These are phyloP conservation scores for Talinum fruticosum DNA, from an alignment of 148 eudicot genomes.

Conservation along the genomic window DNA sequence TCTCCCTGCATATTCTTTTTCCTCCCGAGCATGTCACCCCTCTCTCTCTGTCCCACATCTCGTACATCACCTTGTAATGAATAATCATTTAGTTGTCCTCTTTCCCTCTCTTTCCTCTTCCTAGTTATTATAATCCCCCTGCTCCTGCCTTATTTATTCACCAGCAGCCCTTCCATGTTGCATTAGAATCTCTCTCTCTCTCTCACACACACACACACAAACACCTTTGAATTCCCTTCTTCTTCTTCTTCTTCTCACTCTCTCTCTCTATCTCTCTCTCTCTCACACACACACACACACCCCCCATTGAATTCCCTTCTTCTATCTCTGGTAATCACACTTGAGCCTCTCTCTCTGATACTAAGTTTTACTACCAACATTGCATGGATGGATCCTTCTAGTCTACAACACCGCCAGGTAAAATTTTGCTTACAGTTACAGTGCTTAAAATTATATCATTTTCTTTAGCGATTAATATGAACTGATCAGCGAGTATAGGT, in stretches of 20 bases:
- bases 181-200: background rate
- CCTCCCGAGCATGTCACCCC: too few relatives aligned
- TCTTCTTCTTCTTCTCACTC: background rate
- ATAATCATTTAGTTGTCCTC: background rate
- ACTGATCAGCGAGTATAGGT: too few relatives aligned
- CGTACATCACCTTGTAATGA: background rate
- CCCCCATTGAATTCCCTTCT: background rate
- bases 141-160: background rate
- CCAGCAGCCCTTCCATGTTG: background rate
- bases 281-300: background rate
- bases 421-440: too few relatives aligned
- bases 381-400: background rate
- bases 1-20: too few relatives aligned
- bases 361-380: background rate
- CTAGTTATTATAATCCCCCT: too few relatives aligned
- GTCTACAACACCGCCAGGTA: background rate
- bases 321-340: conserved; percentile 2
- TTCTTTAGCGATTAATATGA: too few relatives aligned
- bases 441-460: too few relatives aligned
- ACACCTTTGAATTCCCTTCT: background rate
- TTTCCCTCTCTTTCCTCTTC: background rate
- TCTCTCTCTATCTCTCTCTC: background rate
- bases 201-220: background rate
- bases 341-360: background rate
- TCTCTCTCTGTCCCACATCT: background rate